These are phyloP conservation scores for Trichoderma gamsii DNA, from an alignment of 495 filamentous ascomycete genomes.

Conservation along the genomic window DNA sequence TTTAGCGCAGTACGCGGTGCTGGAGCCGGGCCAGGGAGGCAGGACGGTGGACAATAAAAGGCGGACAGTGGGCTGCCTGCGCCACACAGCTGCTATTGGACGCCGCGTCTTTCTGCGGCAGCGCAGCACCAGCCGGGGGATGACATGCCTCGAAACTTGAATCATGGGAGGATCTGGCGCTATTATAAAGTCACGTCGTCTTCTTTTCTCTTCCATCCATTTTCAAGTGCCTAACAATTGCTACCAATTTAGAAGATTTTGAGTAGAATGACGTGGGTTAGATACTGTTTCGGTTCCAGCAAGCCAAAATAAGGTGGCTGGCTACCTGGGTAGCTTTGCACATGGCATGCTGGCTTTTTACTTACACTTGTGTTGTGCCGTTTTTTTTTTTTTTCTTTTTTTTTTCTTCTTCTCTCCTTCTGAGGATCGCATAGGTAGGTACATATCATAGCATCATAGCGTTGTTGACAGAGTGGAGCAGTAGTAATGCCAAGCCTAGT, in stretches of 20 bases:
- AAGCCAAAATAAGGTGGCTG: too few relatives aligned
- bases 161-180: too few relatives aligned
- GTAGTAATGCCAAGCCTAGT: not conserved
- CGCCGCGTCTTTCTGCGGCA: not conserved
- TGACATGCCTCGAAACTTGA: slow-evolving; percentile 2
- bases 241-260: too few relatives aligned
- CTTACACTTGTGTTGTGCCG: too few relatives aligned
- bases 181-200: not conserved
- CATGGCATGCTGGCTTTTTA: too few relatives aligned
- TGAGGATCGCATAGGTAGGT: not conserved
- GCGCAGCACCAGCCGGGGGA: slow-evolving; percentile 1
- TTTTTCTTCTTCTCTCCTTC: too few relatives aligned
- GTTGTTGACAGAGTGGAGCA: not conserved
- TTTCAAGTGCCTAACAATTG: too few relatives aligned
- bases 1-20: not conserved
- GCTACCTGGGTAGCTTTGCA: too few relatives aligned
- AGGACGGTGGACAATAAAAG: slow-evolving; percentile 12
- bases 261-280: too few relatives aligned
- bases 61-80: slow-evolving; percentile 5
- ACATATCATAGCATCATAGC: not conserved
- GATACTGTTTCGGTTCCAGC: too few relatives aligned
- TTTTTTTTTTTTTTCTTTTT: too few relatives aligned
- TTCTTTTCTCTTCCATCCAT: not conserved
- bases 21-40: slow-evolving; percentile 1
- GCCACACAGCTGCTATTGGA: slow-evolving; percentile 5